Conservation (phyloP, 495 filamentous ascomycete genomes). For the Xylona heveae region DNA sequence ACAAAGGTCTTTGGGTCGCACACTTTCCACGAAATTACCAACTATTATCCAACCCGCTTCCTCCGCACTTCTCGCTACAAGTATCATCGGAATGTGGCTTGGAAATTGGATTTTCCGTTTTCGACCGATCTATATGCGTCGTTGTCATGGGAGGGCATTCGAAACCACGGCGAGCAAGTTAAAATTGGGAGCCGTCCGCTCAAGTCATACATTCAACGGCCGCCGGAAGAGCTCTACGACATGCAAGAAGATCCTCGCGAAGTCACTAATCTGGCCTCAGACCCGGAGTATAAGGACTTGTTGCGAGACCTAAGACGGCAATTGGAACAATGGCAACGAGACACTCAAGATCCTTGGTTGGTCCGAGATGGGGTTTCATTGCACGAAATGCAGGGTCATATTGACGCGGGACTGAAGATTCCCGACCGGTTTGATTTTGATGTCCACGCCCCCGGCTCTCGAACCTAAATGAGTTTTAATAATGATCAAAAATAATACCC, state of each 20-base stretch:
- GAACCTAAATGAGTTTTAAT: no score
- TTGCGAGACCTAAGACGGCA: slow-evolving; percentile 11
- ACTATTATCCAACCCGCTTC: slow-evolving; percentile 25
- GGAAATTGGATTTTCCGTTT: slow-evolving; percentile 24
- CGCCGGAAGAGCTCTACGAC: slow-evolving; percentile 22
- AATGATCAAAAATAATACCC: no score
- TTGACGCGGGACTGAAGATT: slow-evolving; percentile 14
- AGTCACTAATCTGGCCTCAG: slow-evolving; percentile 15
- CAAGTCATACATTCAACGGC: slow-evolving; percentile 18
- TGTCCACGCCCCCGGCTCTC: slow-evolving; percentile 9
- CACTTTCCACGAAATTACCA: slow-evolving; percentile 27
- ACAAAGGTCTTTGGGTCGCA: slow-evolving; percentile 22
- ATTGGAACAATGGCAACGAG: slow-evolving; percentile 19
- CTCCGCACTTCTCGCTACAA: slow-evolving; percentile 20
- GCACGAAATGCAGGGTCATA: slow-evolving; percentile 12
- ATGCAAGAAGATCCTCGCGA: slow-evolving; percentile 20
- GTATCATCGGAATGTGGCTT: slow-evolving; percentile 26
- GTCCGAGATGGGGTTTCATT: slow-evolving; percentile 18
- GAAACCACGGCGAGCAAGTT: slow-evolving; percentile 14
- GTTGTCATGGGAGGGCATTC: slow-evolving; percentile 21
- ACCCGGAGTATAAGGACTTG: slow-evolving; percentile 9
- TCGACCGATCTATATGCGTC: slow-evolving; percentile 22
- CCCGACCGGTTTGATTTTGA: slow-evolving; percentile 23
- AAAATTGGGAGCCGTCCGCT: slow-evolving; percentile 17
- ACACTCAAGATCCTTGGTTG: slow-evolving; percentile 22